These are phyloP conservation scores for Escallonia herrerae DNA, from an alignment of 129 eudicot genomes.

Conservation along the genomic window DNA sequence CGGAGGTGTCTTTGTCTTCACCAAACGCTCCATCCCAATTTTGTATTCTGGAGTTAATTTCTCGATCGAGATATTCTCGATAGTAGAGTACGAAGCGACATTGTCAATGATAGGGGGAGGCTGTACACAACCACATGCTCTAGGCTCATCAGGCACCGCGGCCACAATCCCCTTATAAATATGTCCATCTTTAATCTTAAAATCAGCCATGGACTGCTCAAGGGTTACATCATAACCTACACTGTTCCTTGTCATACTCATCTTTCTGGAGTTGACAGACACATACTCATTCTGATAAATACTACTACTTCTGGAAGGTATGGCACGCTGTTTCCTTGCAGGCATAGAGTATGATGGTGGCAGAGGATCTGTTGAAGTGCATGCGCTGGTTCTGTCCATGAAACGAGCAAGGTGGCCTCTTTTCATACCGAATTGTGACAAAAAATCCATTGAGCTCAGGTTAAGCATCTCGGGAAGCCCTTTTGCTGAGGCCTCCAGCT, in stretches of 20 bases:
- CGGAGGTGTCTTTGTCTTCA: conserved; percentile 53
- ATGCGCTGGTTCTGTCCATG: conserved; percentile 40
- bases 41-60: conserved; percentile 76
- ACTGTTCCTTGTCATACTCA: conserved; percentile 30
- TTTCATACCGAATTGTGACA: conserved; percentile 60
- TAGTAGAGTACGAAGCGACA: conserved; percentile 66
- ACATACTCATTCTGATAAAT: conserved; percentile 25
- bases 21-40: conserved; percentile 60
- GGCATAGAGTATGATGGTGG: conserved; percentile 45
- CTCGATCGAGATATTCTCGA: conserved; percentile 62
- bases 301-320: conserved; percentile 44
- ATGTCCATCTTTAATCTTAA: conserved; percentile 69
- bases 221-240: conserved; percentile 39
- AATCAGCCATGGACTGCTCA: conserved; percentile 65
- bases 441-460: conserved; percentile 44
- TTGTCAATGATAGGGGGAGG: conserved; percentile 54
- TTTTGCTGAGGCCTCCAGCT: conserved; percentile 62
- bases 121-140: conserved; percentile 75
- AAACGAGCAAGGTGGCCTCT: conserved; percentile 84
- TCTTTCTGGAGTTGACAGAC: conserved; percentile 36
- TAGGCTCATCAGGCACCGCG: conserved; percentile 58
- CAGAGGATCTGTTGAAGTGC: conserved; percentile 37
- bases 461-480: conserved; percentile 60
- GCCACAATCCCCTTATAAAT: conserved; percentile 75
- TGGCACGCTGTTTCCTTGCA: conserved; percentile 24